Conservation (phyloP, 345 rosid species). For the Hibiscus syriacus region DNA sequence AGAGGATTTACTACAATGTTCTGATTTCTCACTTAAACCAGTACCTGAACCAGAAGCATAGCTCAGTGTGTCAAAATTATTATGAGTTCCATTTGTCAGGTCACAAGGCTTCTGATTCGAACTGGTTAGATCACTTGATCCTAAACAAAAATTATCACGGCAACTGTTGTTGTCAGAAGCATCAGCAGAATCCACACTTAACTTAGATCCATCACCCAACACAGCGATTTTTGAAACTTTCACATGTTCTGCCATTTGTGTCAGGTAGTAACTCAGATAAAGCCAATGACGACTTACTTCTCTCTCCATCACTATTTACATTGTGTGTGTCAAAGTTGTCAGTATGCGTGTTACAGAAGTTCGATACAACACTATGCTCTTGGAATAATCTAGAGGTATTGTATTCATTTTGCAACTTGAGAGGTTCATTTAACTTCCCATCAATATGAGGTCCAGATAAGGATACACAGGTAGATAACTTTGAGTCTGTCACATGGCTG, state of each 20-base stretch:
- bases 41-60: constrained; percentile 30
- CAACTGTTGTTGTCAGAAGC: constrained; percentile 23
- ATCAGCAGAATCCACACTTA: constrained; percentile 25
- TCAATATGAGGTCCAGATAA: constrained; percentile 18
- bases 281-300: constrained; percentile 21
- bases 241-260: constrained; percentile 32
- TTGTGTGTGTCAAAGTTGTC: constrained; percentile 9
- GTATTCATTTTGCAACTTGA: constrained; percentile 18
- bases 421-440: constrained; percentile 26
- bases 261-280: constrained; percentile 30
- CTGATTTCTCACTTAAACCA: constrained; percentile 26
- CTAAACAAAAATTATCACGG: constrained; percentile 24
- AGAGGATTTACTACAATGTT: constrained; percentile 31
- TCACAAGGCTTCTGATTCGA: constrained; percentile 25
- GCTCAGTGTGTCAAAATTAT: constrained; percentile 22
- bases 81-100: constrained; percentile 33
- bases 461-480: constrained; percentile 15
- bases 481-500: constrained; percentile 20
- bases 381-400: constrained; percentile 16
- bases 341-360: constrained; percentile 10
- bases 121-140: constrained; percentile 29
- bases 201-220: constrained; percentile 24
- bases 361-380: constrained; percentile 16
- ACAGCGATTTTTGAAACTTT: constrained; percentile 15
- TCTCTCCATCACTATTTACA: constrained; percentile 17